A percentile compares a stretch with the other conserved stretches of the same genome.
Conservation (phyloP, 441 rosid genomes). For the Croton setiger region DNA sequence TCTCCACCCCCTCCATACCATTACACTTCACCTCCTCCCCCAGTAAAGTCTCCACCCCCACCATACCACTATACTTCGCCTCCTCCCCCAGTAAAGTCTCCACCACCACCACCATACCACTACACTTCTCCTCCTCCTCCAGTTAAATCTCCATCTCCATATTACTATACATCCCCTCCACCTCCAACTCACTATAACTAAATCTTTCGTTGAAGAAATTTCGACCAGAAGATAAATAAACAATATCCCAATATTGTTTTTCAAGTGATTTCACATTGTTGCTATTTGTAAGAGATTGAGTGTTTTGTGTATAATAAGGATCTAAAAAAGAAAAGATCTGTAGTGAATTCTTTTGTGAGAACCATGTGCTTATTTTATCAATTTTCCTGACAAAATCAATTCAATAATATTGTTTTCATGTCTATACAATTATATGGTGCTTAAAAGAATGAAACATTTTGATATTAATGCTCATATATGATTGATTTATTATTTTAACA, state of each 20-base stretch:
- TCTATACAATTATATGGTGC: too few relatives aligned
- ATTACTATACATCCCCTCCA: slow-evolving; percentile 8
- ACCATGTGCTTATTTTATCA: neutral
- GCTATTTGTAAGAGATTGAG: neutral
- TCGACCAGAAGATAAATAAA: neutral
- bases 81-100: too few relatives aligned
- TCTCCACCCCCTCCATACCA: too few relatives aligned
- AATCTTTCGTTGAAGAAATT: neutral
- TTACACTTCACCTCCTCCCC: too few relatives aligned
- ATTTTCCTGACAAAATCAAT: neutral
- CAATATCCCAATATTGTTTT: neutral
- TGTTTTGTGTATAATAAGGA: slow-evolving; percentile 8
- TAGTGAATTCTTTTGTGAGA: neutral
- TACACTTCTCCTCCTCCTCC: slow-evolving; percentile 5
- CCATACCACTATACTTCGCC: too few relatives aligned
- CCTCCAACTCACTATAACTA: neutral
- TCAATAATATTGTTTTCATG: too few relatives aligned
- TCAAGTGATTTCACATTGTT: neutral
- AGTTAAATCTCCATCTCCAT: slow-evolving; percentile 1
- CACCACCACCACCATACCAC: slow-evolving; percentile 9
- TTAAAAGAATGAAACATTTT: too few relatives aligned
- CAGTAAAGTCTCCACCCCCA: too few relatives aligned
- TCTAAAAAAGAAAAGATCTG: neutral
- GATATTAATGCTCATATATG: too few relatives aligned
- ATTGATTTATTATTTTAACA: too few relatives aligned